Percentiles rank a stretch among this genome's conserved stretches.
phyloP scores from a whole-genome alignment of 495 filamentous ascomycete species.

The Penicillium goetzii region DNA sequence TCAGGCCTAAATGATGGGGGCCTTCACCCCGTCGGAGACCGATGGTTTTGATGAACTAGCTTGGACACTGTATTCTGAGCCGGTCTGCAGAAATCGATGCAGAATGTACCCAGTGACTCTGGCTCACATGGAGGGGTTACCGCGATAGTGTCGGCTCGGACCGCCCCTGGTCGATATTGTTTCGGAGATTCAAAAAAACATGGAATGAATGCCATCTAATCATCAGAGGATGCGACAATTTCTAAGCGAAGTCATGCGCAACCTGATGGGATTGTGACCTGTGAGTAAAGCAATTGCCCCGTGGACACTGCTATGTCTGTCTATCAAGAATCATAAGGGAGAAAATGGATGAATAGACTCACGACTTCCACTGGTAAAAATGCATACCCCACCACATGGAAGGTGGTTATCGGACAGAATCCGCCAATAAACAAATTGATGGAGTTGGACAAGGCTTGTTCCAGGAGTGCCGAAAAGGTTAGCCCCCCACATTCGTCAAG shows the following conservation, averaged over 20 bases:
- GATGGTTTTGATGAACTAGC: slow-evolving; percentile 9
- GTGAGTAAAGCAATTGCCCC: too few species aligned
- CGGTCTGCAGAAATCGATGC: slow-evolving; percentile 13
- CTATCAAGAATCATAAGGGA: background rate
- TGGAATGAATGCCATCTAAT: slow-evolving; percentile 3
- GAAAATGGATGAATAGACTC: background rate
- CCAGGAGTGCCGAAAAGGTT: slow-evolving; percentile 1
- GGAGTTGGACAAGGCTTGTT: background rate
- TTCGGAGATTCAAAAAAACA: background rate
- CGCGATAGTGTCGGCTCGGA: slow-evolving; percentile 2
- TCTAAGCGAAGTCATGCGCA: background rate
- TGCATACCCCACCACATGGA: background rate
- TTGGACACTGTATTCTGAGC: background rate
- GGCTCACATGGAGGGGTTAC: slow-evolving; percentile 10
- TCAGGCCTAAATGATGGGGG: background rate
- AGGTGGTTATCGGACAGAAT: background rate
- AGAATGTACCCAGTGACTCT: background rate
- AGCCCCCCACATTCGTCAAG: slow-evolving; percentile 17
- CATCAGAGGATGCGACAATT: background rate
- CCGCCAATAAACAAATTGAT: background rate
- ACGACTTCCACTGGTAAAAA: background rate
- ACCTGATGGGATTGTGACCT: background rate
- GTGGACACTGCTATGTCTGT: background rate
- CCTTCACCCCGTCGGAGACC: slow-evolving; percentile 27
- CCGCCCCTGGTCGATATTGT: background rate